Conservation (phyloP, 1,139 yeast genomes). For the Saccharomyces hybrid region DNA sequence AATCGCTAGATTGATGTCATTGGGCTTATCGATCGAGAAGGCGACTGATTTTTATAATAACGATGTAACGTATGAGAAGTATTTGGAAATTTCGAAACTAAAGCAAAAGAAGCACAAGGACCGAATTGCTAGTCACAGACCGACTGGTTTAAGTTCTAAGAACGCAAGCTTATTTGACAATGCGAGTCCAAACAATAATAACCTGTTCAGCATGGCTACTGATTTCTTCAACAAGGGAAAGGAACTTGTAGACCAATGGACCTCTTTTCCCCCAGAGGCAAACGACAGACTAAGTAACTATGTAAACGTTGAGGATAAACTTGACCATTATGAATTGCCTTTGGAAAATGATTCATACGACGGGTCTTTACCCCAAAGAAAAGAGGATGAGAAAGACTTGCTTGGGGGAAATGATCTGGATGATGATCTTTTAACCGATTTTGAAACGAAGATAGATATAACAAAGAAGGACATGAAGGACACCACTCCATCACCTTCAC, state of each 20-base stretch:
- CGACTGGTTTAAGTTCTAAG: not conserved
- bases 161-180: not conserved
- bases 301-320: not conserved
- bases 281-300: conserved; percentile 12
- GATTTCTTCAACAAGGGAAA: conserved; percentile 24
- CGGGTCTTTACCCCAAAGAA: not conserved
- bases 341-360: not conserved
- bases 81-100: conserved; percentile 8
- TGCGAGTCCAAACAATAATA: not conserved
- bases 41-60: conserved; percentile 19
- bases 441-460: conserved; percentile 2
- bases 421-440: conserved; percentile 8
- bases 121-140: conserved; percentile 2
- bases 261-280: conserved; percentile 19
- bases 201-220: conserved; percentile 12
- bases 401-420: conserved; percentile 2
- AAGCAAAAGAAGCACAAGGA: conserved; percentile 2
- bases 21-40: conserved; percentile 20
- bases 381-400: not conserved
- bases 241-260: conserved; percentile 22
- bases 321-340: not conserved
- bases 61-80: conserved; percentile 21
- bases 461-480: not conserved
- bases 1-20: conserved; percentile 28
- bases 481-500: not conserved